A percentile compares a stretch with the other conserved stretches of the same genome.
Evolutionary conservation across 768 basidiomycete genomes (phyloP).

Genomic region (Termitomyces sp.): DNA sequence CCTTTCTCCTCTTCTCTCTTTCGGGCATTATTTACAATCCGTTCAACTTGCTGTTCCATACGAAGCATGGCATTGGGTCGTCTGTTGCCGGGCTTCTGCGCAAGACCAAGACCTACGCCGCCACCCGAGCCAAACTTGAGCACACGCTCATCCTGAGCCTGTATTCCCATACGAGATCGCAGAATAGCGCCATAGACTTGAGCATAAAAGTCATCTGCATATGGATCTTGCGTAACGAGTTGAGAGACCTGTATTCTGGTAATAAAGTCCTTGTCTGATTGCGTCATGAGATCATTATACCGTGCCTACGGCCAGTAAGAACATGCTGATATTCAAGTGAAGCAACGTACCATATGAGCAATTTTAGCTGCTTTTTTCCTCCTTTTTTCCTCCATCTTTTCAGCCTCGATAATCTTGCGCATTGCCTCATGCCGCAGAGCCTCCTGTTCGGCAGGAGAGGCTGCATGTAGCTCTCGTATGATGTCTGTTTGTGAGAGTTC

Average conservation of each 20-base stretch:
- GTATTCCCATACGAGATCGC: conserved; percentile 72
- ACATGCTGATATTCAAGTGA: background rate
- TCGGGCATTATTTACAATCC: conserved; percentile 90
- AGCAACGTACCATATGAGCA: conserved; percentile 68
- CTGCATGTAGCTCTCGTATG: conserved; percentile 56
- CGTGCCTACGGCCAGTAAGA: conserved; percentile 53
- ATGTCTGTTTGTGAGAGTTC: conserved; percentile 73
- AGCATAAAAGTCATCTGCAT: conserved; percentile 97
- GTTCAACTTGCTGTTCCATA: conserved; percentile 94
- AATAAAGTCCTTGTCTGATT: conserved; percentile 99
- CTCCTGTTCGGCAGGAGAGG: conserved; percentile 57
- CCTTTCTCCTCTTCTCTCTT: conserved; percentile 84
- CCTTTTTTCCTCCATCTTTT: conserved; percentile 81
- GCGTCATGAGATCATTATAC: conserved; percentile 94
- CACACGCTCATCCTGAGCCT: conserved; percentile 70
- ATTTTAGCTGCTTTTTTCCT: conserved; percentile 81
- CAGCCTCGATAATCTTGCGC: conserved; percentile 88
- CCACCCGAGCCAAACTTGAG: conserved; percentile 80
- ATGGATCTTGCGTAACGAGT: conserved; percentile 95
- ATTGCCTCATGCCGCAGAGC: conserved; percentile 72
- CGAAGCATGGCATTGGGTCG: conserved; percentile 85
- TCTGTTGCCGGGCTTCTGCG: conserved; percentile 61
- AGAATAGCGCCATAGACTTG: conserved; percentile 89
- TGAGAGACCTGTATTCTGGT: conserved; percentile 98
- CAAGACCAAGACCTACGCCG: conserved; percentile 80